Base-by-base conservation (phyloP, 2,329 filamentous ascomycete species). In the Stagonosporopsis tanaceti region DNA sequence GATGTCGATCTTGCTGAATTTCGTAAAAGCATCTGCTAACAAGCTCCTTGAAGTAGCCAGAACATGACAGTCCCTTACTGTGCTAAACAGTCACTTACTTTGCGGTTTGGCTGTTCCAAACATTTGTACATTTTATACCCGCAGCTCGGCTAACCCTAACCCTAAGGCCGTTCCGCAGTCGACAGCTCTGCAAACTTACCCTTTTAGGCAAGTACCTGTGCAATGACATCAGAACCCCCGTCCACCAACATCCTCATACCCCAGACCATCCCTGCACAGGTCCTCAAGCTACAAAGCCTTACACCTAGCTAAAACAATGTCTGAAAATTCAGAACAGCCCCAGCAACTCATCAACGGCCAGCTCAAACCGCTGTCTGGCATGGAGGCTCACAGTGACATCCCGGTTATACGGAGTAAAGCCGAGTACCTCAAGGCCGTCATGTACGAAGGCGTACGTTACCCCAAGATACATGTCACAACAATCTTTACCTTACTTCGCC, bases 371-470 rank as follows among this genome's bases (percentile, higher is more conserved):
- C 25, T 57, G 5, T 32, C 45, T 27, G 22, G 39, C 42, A 57
- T 50, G 40, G 46, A 42, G 12, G 30, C 52, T 1, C 61, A 57
- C 2, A 35, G 57, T 38, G 22, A 44, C 32, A 68, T 73, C 27
- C 67, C 67, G 8, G 57, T 57, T 40, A 64, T 72, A 50, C 59
- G 63, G 52, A 63, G 62, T 52, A 69, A 66, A 64, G 51, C 65
- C 28, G 67, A 67, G 27, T 72, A 73, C 59, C 66, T 71, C 22
- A 65, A 64, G 57, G 70, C 69, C 32, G 63, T 73, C 30, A 68
- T 63, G 62, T 66, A 72, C 58, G 62, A 65, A 60, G 70, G 70
- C 50, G 64, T 58, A 46, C 45, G 55, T 53, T 11, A 4, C 11
- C n/a, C 9, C 25, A 3, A 25, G n/a, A 25, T 17, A 1, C 28